Base-by-base conservation (phyloP, 192 early-diverging fungal species). In the Backusella mclennaniae region DNA sequence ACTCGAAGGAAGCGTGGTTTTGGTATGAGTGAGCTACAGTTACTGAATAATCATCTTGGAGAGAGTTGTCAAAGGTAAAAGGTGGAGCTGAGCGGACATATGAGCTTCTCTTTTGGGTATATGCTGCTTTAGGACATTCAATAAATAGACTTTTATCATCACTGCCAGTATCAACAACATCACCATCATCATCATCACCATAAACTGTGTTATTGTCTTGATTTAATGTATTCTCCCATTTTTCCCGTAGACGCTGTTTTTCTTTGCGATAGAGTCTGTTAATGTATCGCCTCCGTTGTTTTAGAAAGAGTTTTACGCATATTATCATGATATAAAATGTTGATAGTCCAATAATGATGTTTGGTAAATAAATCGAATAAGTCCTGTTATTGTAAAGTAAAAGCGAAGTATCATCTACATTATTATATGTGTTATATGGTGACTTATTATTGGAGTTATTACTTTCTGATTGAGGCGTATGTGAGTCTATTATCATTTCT, bases 341-440 rank as follows among this genome's bases (percentile, higher is more conserved):
- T 29, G 56, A 26, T 29, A 63, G 9, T 29, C 56, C 56, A 63
- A 63, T 63, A 2, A 63, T 63, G 8, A 29, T 29, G 3, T 63
- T 63, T 26, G 56, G 56, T 63, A 63, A 63, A 29, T 63, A 63
- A 26, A 23, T 63, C 12, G 56, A 26, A 63, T 63, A 63, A 12
- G 56, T 63, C 21, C 56, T 63, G 56, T 63, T 63, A 63, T 63
- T 63, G 21, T 63, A 63, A 63, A 63, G 56, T 63, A 63, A 14
- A 23, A 29, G 56, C 23, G 56, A 63, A 29, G 21, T 63, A 26
- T 63, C 21, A 14, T 63, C 56, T 63, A 14, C 23, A 29, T 63
- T 63, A 63, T 3, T 63, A 63, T 63, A 63, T 29, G 23, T 26
- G 26, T 63, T 63, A 63, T 63, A 63, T 63, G 56, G 7, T 63